These are phyloP conservation scores for Phytophthora sansomeana DNA, from an alignment of 352 stramenopile species.

Conservation along the genomic window DNA sequence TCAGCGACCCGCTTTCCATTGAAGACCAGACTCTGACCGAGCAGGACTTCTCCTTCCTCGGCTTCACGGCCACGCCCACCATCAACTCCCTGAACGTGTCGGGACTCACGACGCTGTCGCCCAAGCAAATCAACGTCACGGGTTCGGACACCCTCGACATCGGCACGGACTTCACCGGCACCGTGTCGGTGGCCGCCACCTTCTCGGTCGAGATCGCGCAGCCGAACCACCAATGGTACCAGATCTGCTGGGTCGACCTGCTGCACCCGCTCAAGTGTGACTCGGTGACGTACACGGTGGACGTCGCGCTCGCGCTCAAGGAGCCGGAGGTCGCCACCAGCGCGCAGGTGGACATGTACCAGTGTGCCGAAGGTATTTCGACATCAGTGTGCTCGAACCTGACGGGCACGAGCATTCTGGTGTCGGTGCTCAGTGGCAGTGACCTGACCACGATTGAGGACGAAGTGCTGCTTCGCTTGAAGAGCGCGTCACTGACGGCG, in stretches of 20 bases:
- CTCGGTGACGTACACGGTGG: conserved; percentile 42
- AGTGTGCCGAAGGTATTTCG: conserved; percentile 37
- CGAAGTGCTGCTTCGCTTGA: conserved; percentile 36
- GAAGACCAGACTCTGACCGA: conserved; percentile 50
- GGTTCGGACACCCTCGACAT: conserved; percentile 44
- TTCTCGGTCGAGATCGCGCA: conserved; percentile 59
- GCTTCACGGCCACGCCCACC: conserved; percentile 59
- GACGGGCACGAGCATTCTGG: conserved; percentile 52
- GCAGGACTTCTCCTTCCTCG: conserved; percentile 58
- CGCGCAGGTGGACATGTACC: conserved; percentile 48
- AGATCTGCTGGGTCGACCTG: conserved; percentile 63
- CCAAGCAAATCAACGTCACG: conserved; percentile 60
- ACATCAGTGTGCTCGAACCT: conserved; percentile 61
- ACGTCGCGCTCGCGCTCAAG: conserved; percentile 48
- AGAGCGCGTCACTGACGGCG: conserved; percentile 41
- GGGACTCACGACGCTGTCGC: conserved; percentile 51
- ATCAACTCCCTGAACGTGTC: conserved; percentile 57
- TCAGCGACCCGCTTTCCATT: conserved; percentile 51
- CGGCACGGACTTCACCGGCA: conserved; percentile 56
- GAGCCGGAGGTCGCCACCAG: conserved; percentile 40
- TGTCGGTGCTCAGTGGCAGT: conserved; percentile 41
- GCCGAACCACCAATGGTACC: conserved; percentile 67
- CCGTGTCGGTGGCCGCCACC: conserved; percentile 39
- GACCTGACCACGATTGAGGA: conserved; percentile 48
- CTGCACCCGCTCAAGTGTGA: conserved; percentile 48